A percentile compares a stretch with the other conserved stretches of the same genome.
These are phyloP conservation scores for Crucibulum laeve DNA, from an alignment of 768 basidiomycete species.

Conservation along the genomic window DNA sequence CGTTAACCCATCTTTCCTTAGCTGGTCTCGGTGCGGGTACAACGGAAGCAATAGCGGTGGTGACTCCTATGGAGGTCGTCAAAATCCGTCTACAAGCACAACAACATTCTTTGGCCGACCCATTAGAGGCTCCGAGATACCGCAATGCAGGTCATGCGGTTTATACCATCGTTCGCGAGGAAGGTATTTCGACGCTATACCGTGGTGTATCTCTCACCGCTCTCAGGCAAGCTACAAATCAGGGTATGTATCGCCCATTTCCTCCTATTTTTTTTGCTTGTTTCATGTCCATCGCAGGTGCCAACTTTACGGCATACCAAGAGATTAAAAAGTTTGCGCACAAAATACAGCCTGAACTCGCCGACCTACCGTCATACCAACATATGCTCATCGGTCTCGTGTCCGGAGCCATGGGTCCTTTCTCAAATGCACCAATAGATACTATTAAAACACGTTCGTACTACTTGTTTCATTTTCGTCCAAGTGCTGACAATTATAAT, in stretches of 20 bases:
- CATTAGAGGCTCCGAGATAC: slow-evolving; percentile 89
- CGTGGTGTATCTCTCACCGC: slow-evolving; percentile 94
- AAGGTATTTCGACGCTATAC: slow-evolving; percentile 81
- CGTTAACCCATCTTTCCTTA: slow-evolving; percentile 21
- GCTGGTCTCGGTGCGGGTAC: slow-evolving; percentile 94
- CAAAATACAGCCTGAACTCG: slow-evolving; percentile 69
- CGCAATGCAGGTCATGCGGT: slow-evolving; percentile 96
- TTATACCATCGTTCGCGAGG: slow-evolving; percentile 90
- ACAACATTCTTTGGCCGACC: slow-evolving; percentile 94
- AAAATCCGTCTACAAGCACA: slow-evolving; percentile 98
- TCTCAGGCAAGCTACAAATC: slow-evolving; percentile 94
- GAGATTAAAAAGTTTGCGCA: slow-evolving; percentile 88
- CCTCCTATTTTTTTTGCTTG: slow-evolving; percentile 1
- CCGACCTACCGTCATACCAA: slow-evolving; percentile 88
- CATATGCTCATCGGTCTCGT: slow-evolving; percentile 94
- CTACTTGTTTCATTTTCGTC: not conserved
- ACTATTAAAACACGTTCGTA: slow-evolving; percentile 90
- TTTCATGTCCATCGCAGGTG: slow-evolving; percentile 46
- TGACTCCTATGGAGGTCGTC: slow-evolving; percentile 99
- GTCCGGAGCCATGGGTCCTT: slow-evolving; percentile 97
- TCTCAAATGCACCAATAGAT: slow-evolving; percentile 95
- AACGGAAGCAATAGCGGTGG: slow-evolving; percentile 92
- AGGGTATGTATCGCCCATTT: slow-evolving; percentile 47
- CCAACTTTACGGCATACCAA: slow-evolving; percentile 98
- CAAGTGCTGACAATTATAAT: slow-evolving; percentile 10